Percentiles rank a stretch among this genome's conserved stretches.
phyloP scores from a whole-genome alignment of 495 filamentous ascomycete species.

The Rhizodiscina lignyota region DNA sequence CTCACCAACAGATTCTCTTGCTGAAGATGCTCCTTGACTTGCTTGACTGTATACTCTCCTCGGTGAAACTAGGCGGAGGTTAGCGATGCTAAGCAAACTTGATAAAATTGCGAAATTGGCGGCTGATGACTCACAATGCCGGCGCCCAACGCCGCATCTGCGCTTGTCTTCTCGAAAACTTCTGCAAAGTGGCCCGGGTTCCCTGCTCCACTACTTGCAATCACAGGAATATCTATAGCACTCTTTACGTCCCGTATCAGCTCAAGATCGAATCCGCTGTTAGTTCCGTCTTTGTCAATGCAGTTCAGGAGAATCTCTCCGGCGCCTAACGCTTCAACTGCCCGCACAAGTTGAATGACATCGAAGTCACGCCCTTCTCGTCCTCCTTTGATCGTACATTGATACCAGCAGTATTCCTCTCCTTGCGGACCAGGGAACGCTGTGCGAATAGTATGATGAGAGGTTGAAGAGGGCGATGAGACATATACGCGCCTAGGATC shows the following conservation, averaged over 20 bases:
- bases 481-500: constrained; percentile 89
- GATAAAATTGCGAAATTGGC: too few relatives aligned
- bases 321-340: constrained; percentile 90
- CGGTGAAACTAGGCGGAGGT: constrained; percentile 81
- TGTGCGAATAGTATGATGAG: constrained; percentile 65
- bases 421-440: constrained; percentile 51
- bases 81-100: too few relatives aligned
- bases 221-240: constrained; percentile 76
- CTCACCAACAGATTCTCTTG: constrained; percentile 57
- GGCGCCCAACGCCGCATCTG: constrained; percentile 86
- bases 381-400: constrained; percentile 91
- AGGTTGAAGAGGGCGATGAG: constrained; percentile 48
- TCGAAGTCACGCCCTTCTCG: constrained; percentile 82
- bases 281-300: constrained; percentile 93
- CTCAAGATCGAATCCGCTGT: constrained; percentile 89
- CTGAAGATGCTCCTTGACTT: constrained; percentile 79
- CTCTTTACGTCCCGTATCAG: constrained; percentile 74
- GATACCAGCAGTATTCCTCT: constrained; percentile 87
- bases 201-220: constrained; percentile 87
- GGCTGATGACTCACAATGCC: constrained; percentile 78
- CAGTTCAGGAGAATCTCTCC: constrained; percentile 93
- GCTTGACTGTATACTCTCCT: constrained; percentile 80
- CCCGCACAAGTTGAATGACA: constrained; percentile 68
- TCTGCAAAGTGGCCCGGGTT: constrained; percentile 80
- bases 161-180: constrained; percentile 69